These are phyloP conservation scores for Thuja plicata DNA, from an alignment of 83 land plant species.

Conservation along the genomic window DNA sequence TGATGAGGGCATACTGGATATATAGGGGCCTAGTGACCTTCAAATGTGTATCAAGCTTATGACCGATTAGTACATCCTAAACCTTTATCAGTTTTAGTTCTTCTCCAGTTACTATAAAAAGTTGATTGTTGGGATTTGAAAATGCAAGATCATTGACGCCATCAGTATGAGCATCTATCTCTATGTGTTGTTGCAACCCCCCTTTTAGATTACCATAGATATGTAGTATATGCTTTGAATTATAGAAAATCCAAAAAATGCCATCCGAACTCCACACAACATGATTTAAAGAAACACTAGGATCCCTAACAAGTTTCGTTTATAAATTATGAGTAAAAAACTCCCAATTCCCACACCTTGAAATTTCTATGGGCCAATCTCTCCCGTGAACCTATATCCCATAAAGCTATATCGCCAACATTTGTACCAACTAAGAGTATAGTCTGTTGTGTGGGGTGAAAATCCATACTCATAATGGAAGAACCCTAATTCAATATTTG, in stretches of 20 bases:
- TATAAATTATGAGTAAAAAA: conserved; percentile 35
- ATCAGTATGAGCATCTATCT: conserved; percentile 96
- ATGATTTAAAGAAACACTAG: conserved; percentile 21
- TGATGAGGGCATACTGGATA: conserved; percentile 91
- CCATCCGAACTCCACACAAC: conserved; percentile 32
- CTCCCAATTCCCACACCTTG: conserved; percentile 72
- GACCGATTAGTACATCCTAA: conserved; percentile 77
- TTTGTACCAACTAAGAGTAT: too few species aligned
- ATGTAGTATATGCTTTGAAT: conserved; percentile 20
- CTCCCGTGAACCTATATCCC: conserved; percentile 42
- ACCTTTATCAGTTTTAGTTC: conserved; percentile 94
- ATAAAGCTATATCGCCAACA: too few species aligned
- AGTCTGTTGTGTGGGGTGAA: background rate
- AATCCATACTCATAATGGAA: background rate
- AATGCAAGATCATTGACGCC: conserved; percentile 96
- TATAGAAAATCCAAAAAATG: conserved; percentile 16
- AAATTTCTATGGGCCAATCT: conserved; percentile 50
- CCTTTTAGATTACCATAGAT: conserved; percentile 13
- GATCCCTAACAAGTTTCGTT: conserved; percentile 21
- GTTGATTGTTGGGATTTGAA: conserved; percentile 81
- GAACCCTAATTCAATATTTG: too few species aligned
- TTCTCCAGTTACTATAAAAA: conserved; percentile 83
- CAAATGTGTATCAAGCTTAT: conserved; percentile 71
- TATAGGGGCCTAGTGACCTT: conserved; percentile 90
- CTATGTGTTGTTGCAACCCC: conserved; percentile 14